A percentile compares a stretch with the other conserved stretches of the same genome.
These are phyloP conservation scores for Geotrichum candidum DNA, from an alignment of 1,139 yeast species.

Conservation along the genomic window DNA sequence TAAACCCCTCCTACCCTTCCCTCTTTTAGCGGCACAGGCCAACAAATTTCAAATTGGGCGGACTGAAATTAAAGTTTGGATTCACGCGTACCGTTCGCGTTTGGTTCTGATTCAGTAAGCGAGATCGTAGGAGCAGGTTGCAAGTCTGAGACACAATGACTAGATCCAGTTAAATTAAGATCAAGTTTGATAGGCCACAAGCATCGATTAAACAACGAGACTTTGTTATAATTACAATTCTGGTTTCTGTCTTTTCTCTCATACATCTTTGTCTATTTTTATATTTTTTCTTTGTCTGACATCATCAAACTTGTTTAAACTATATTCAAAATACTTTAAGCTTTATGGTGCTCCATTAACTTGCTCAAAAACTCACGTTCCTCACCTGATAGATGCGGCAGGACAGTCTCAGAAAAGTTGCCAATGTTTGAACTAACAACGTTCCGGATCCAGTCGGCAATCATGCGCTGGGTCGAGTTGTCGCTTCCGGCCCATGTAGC, in stretches of 20 bases:
- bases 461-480: conserved; percentile 36
- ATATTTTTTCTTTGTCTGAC: neutral
- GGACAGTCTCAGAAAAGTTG: conserved; percentile 42
- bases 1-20: neutral
- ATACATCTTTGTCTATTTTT: neutral
- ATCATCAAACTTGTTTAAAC: neutral
- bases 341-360: neutral
- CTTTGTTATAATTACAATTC: no score
- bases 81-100: neutral
- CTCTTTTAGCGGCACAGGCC: no score
- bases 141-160: neutral
- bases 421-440: conserved; percentile 51
- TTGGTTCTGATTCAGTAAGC: neutral
- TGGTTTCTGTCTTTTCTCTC: neutral
- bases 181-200: neutral
- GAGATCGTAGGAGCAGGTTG: no score
- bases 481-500: conserved; percentile 23
- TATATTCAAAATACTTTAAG: neutral
- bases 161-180: neutral
- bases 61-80: neutral
- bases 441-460: conserved; percentile 59
- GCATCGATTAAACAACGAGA: neutral
- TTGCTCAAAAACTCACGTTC: conserved; percentile 47
- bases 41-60: neutral
- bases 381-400: conserved; percentile 41